Evolutionary conservation across 768 basidiomycete genomes (phyloP).

Genomic region (Lactifluus subvellereus): DNA sequence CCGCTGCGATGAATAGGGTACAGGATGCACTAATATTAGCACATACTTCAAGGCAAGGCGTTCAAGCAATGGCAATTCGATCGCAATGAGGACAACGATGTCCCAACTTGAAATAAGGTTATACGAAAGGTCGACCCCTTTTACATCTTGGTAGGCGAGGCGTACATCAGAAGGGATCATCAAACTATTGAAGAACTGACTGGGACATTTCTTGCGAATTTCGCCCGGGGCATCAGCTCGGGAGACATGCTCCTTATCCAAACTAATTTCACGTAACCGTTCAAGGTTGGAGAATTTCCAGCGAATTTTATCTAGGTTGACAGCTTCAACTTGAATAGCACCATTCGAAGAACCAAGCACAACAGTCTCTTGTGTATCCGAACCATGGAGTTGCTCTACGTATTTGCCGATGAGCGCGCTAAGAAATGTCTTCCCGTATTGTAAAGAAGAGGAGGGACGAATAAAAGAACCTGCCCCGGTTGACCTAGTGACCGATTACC

Average conservation of each 20-base stretch:
- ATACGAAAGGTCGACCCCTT: slow-evolving; percentile 74
- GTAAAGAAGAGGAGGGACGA: slow-evolving; percentile 53
- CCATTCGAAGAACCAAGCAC: slow-evolving; percentile 78
- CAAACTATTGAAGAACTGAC: slow-evolving; percentile 40
- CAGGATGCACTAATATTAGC: slow-evolving; percentile 13
- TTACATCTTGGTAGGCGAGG: slow-evolving; percentile 10
- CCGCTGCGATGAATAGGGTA: slow-evolving; percentile 21
- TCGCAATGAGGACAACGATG: slow-evolving; percentile 53
- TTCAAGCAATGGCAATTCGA: slow-evolving; percentile 55
- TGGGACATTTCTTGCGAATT: slow-evolving; percentile 56
- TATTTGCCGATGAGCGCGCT: slow-evolving; percentile 75
- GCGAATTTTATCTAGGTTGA: slow-evolving; percentile 73
- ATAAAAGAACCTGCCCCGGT: slow-evolving; percentile 74
- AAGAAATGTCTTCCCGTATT: slow-evolving; percentile 66
- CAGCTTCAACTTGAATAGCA: slow-evolving; percentile 81
- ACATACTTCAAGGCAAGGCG: slow-evolving; percentile 76
- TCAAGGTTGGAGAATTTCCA: slow-evolving; percentile 60
- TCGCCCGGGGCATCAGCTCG: slow-evolving; percentile 44
- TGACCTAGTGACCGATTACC: slow-evolving; percentile 37
- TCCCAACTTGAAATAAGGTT: slow-evolving; percentile 73
- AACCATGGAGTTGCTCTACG: slow-evolving; percentile 53
- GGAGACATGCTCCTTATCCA: slow-evolving; percentile 64
- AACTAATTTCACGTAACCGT: slow-evolving; percentile 69
- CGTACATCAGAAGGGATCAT: slow-evolving; percentile 19
- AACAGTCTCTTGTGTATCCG: slow-evolving; percentile 52